phyloP scores from a whole-genome alignment of 2,329 filamentous ascomycete species.

The Neofusicoccum laricinum region DNA sequence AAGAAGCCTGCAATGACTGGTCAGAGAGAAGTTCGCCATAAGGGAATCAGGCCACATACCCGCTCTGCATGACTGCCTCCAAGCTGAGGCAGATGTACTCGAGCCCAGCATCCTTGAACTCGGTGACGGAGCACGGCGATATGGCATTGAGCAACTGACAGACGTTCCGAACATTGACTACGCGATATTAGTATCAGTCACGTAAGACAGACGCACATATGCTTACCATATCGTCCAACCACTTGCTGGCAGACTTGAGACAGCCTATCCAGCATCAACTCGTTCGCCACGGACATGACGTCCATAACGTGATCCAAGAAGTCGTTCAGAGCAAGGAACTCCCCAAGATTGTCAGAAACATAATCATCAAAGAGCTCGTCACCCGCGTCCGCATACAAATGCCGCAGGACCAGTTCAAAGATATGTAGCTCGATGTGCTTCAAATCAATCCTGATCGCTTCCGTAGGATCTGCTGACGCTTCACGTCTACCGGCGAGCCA shows the following conservation, averaged over 20 bases:
- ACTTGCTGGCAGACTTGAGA: slow-evolving; percentile 85
- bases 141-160: slow-evolving; percentile 82
- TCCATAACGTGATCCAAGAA: slow-evolving; percentile 89
- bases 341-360: slow-evolving; percentile 56
- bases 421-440: slow-evolving; percentile 71
- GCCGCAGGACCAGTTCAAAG: slow-evolving; percentile 75
- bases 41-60: slow-evolving; percentile 39
- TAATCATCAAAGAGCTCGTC: slow-evolving; percentile 78
- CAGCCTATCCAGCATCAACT: slow-evolving; percentile 89
- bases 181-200: slow-evolving; percentile 21
- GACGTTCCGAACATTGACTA: slow-evolving; percentile 80
- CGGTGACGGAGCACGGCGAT: slow-evolving; percentile 74
- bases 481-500: slow-evolving; percentile 76
- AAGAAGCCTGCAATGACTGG: slow-evolving; percentile 54
- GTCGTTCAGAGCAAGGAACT: slow-evolving; percentile 60
- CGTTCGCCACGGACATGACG: slow-evolving; percentile 85
- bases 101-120: slow-evolving; percentile 83
- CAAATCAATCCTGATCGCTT: slow-evolving; percentile 70
- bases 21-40: slow-evolving; percentile 16
- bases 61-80: slow-evolving; percentile 88
- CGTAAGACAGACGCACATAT: slow-evolving; percentile 22
- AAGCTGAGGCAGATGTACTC: slow-evolving; percentile 91
- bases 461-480: slow-evolving; percentile 40
- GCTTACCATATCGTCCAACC: slow-evolving; percentile 70
- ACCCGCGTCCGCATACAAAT: slow-evolving; percentile 81